phyloP scores from a whole-genome alignment of 345 rosid species.

The Syzygium aqueum region DNA sequence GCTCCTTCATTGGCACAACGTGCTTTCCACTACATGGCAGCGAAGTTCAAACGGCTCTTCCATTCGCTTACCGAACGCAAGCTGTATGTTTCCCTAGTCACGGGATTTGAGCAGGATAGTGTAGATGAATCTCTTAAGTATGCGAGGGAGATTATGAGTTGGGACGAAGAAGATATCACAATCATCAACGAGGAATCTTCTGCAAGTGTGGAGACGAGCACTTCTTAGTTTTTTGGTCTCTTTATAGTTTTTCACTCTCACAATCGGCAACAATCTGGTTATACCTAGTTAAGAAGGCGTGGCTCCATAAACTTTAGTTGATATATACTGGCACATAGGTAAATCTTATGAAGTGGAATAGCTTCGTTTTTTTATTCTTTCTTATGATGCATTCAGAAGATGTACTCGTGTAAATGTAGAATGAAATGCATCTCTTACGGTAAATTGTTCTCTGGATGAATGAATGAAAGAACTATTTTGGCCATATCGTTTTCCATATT shows the following conservation, averaged over 20 bases:
- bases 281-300: not conserved
- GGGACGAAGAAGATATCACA: constrained; percentile 37
- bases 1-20: constrained; percentile 50
- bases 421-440: not conserved
- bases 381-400: not conserved
- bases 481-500: not conserved
- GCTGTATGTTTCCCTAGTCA: constrained; percentile 46
- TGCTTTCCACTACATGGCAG: constrained; percentile 64
- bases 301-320: not conserved
- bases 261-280: not conserved
- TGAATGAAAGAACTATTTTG: not conserved
- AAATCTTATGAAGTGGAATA: not conserved
- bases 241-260: not conserved
- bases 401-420: not conserved
- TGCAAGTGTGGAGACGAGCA: constrained; percentile 44
- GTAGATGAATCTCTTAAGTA: constrained; percentile 58
- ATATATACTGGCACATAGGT: not conserved
- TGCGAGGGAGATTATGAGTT: constrained; percentile 53
- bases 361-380: not conserved
- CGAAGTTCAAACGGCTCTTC: constrained; percentile 69
- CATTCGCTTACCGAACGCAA: constrained; percentile 36
- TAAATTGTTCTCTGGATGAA: not conserved
- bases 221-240: constrained; percentile 8
- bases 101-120: constrained; percentile 54
- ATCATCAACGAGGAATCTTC: constrained; percentile 28